Evolutionary conservation across 2,329 filamentous ascomycete species (phyloP), one percentile per base, ranked within the genome.

Genomic region (Colletotrichum orchidophilum): DNA sequence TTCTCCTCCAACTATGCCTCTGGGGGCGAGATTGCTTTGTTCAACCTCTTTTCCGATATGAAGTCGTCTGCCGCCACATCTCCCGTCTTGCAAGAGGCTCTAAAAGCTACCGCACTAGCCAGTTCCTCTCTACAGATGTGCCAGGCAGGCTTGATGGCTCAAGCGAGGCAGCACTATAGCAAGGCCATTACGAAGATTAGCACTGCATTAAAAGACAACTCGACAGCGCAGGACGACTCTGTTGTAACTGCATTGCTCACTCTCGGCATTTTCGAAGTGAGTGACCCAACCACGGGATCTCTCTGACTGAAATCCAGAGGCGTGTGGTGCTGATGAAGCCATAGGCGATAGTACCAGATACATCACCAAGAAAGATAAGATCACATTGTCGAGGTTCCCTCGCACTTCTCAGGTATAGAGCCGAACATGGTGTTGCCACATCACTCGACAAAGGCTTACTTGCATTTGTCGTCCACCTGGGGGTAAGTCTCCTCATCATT

Each of bases 51-150:
- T 18, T 13, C 63, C 0, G 49, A 39, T 15, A n/a, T 59, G 21
- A 61, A 60, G n/a, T 59, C 46, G 33, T 27, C 46, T 72, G 26
- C 15, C 13, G 75, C 78, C 52, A 76, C 74, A 33, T 72, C 73
- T 39, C 66, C 31, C 5, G 59, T 49, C 31, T 71, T 73, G 5
- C 49, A 63, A 12, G 58, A 67, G 26, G 71, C 54, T 18, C 29
- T 73, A 29, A 59, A 63, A 46, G 71, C 71, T 29, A 71, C 71
- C n/a, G 71, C 71, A 35, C 9, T 73, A 31, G 71, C 67, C 7
- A 71, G 59, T 26, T 59, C 59, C 3, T 59, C 67, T 9, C 26
- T 59, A 3, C 67, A 64, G 31, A n/a, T 46, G 42, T 52, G 21
- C 21, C 67, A 71, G 59, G 18, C 50, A 33, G 59, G 58, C 8